Evolutionary conservation across 2,329 filamentous ascomycete genomes (phyloP), one percentile per base, ranked within the genome.

Genomic region (Gnomoniopsis sp.): DNA sequence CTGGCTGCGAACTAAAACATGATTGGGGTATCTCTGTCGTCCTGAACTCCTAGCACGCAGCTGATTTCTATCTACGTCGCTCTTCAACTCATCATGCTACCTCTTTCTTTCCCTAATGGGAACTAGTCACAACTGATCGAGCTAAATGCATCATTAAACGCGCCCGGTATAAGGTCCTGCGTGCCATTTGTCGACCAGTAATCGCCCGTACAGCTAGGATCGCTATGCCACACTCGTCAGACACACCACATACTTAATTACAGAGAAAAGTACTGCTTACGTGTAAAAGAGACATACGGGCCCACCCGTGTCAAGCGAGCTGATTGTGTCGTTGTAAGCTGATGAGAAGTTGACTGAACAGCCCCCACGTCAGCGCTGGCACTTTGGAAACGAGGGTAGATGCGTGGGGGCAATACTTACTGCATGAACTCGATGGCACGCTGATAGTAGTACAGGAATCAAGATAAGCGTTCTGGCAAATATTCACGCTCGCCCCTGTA

Each of bases 391-490:
- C 30, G 22, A 8, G 0, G 11, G 23, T 19, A 15, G 1, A 7
- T 6, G 19, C 30, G 10, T 7, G 3, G 15, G 0, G 1, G n/a
- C n/a, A 15, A 11, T 3, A 52, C 55, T 17, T 52, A 57, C 55
- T 22, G 41, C 55, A 57, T 2, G 55, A 52, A n/a, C 50, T 57
- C 49, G 50, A 22, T 21, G 55, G 55, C 36, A 57, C 55, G 3
- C 34, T 36, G 21, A 57, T 34, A 10, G 49, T 57, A 11, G 55
- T 57, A 41, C 55, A 57, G 11, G 33, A 12, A 22, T 17, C 41
- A 38, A 52, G 26, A 57, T 49, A 57, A 6, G 55, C 55, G 3
- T 57, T 49, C 48, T 57, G 49, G 49, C 55, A 57, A 34, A 57
- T 57, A 17, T 43, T 19, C 15, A 57, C 55, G 12, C 50, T 57